A percentile compares a stretch with the other conserved stretches of the same genome.
phyloP scores from a whole-genome alignment of 306 rosid genomes.

The Albizia julibrissin region DNA sequence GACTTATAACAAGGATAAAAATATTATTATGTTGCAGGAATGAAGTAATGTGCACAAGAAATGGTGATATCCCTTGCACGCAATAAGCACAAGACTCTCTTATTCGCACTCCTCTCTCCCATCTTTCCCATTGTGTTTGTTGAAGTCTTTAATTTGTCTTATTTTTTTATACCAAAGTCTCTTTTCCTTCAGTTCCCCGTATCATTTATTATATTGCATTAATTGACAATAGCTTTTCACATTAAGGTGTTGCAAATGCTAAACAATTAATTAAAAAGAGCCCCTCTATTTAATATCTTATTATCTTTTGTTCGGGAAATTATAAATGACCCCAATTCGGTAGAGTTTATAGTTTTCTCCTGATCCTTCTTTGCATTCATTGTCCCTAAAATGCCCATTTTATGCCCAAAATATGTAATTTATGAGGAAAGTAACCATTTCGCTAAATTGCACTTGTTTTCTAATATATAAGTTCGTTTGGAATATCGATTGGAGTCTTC shows the following conservation, averaged over 20 bases:
- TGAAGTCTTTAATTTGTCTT: neutral
- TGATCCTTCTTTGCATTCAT: neutral
- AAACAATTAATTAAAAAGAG: neutral
- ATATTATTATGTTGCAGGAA: neutral
- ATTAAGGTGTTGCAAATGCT: neutral
- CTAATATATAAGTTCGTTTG: too few relatives aligned
- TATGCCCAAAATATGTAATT: neutral
- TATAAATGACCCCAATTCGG: neutral
- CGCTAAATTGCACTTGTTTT: neutral
- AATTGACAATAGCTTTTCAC: neutral
- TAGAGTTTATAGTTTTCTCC: neutral
- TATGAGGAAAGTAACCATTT: neutral
- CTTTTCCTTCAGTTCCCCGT: neutral
- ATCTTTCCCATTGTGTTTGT: neutral
- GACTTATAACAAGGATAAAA: too few relatives aligned
- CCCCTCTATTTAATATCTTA: neutral
- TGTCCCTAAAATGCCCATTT: neutral
- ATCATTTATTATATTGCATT: neutral
- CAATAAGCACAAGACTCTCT: neutral
- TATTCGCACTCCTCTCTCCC: neutral
- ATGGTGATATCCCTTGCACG: neutral
- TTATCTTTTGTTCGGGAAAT: neutral
- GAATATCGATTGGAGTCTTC: too few relatives aligned
- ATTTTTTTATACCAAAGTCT: neutral
- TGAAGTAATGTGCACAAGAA: neutral